These are phyloP conservation scores for Zymoseptoria tritici DNA, from an alignment of 2,329 filamentous ascomycete species.

Conservation along the genomic window DNA sequence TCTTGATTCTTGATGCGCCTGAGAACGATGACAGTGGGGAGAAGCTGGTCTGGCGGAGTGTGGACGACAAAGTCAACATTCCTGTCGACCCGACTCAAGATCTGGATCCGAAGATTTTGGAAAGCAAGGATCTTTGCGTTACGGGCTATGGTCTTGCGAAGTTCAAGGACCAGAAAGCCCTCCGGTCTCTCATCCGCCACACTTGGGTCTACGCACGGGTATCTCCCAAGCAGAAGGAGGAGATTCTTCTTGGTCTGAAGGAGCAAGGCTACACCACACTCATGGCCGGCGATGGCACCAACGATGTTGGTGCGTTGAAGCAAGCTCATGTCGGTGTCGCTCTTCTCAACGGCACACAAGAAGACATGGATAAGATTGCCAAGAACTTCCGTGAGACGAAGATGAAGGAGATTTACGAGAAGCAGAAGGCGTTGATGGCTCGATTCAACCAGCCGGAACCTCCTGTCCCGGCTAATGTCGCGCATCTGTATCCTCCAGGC, in stretches of 20 bases:
- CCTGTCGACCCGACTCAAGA: conserved; percentile 75
- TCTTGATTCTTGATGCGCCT: conserved; percentile 88
- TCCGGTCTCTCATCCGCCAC: conserved; percentile 71
- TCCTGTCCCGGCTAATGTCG: conserved; percentile 87
- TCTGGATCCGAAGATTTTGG: conserved; percentile 72
- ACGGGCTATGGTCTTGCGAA: conserved; percentile 90
- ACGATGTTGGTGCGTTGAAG: conserved; percentile 95
- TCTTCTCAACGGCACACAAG: conserved; percentile 85
- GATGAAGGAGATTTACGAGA: conserved; percentile 98
- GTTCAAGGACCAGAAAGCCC: conserved; percentile 72
- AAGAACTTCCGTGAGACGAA: conserved; percentile 91
- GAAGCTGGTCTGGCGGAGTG: conserved; percentile 85
- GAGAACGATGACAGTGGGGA: conserved; percentile 78
- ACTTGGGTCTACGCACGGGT: conserved; percentile 98
- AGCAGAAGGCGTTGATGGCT: conserved; percentile 84
- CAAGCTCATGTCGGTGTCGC: conserved; percentile 97
- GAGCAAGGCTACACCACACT: conserved; percentile 96
- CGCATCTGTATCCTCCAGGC: conserved; percentile 88
- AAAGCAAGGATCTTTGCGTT: conserved; percentile 84
- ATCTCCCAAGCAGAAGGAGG: conserved; percentile 97
- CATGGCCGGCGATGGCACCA: conserved; percentile 98
- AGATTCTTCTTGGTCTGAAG: conserved; percentile 92
- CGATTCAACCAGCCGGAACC: conserved; percentile 89
- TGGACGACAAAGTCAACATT: conserved; percentile 82
- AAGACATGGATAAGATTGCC: conserved; percentile 83